Conservation (phyloP, 2,329 filamentous ascomycete species). For the Ophiostoma sp. region DNA sequence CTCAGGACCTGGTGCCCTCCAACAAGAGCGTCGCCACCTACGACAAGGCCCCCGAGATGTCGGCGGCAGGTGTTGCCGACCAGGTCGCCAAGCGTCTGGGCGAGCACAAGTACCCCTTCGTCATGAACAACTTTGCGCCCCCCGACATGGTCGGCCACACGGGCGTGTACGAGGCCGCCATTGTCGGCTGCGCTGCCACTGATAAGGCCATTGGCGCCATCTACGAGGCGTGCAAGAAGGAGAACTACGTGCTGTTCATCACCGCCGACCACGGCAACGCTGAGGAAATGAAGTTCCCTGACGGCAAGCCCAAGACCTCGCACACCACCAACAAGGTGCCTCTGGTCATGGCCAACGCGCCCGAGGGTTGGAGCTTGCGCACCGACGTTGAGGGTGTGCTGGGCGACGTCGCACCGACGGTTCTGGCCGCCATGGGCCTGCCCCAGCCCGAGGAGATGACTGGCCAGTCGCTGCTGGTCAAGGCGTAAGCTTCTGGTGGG, state of each 20-base stretch:
- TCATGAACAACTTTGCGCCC: conserved; percentile 99
- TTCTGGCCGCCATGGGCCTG: conserved; percentile 88
- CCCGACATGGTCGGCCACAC: conserved; percentile 99
- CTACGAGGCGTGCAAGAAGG: conserved; percentile 89
- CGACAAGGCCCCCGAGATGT: conserved; percentile 94
- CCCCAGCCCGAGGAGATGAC: conserved; percentile 91
- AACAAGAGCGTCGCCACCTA: conserved; percentile 91
- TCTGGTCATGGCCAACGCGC: conserved; percentile 97
- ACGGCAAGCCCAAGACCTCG: conserved; percentile 95
- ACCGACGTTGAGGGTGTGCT: conserved; percentile 79
- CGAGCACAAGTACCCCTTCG: conserved; percentile 86
- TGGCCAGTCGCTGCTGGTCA: conserved; percentile 78
- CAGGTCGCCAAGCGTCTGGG: conserved; percentile 85
- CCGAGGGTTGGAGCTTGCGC: conserved; percentile 82
- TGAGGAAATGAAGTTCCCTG: conserved; percentile 97
- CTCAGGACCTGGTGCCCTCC: conserved; percentile 74
- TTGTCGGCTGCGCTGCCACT: conserved; percentile 79
- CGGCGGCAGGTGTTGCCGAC: conserved; percentile 82
- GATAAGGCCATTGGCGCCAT: conserved; percentile 93
- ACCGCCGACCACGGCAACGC: conserved; percentile 97
- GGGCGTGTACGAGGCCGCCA: conserved; percentile 91
- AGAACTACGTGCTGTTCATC: conserved; percentile 91
- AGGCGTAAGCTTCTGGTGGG: conserved; percentile 61
- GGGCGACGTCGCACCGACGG: conserved; percentile 93
- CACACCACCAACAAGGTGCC: conserved; percentile 98